Evolutionary conservation across 108 stramenopile species (phyloP), one percentile per base, ranked within the genome.

Genomic region (Chaetoceros tenuissimus): DNA sequence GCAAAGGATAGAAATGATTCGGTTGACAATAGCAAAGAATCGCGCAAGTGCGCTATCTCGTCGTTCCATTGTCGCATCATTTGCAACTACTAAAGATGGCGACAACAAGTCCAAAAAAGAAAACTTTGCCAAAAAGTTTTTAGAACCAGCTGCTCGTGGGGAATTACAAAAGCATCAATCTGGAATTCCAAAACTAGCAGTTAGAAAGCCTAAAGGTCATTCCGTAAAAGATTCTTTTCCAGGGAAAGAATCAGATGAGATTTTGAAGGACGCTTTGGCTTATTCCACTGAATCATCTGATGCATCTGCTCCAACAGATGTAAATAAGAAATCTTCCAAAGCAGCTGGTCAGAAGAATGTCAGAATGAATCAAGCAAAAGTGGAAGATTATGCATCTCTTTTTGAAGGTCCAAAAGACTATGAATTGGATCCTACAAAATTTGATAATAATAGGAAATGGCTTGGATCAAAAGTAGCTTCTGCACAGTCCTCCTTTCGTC

Each of bases 171-270:
- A 65, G 18, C 78, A 81, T 31, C 45, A 72, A 24, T 71, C 77
- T 19, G 72, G 79, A 20, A 79, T 89, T 67, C 87, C 87, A 20
- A 71, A 71, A 46, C 51, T 81, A n/a, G 49, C 72, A 3, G 81
- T 71, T n/a, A 69, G 79, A 10, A 81, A 78, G 48, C 44, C 62
- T 1, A 70, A 80, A 53, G 80, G 80, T 10, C 78, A 79, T 54
- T 62, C 52, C 1, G 62, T 84, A 68, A 77, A 74, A 3, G 79
- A 78, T 29, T 28, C 51, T 2, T 48, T 72, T 34, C 28, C 23
- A 20, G 59, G 49, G 5, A 45, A 53, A 3, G 46, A 63, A 3
- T 49, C 62, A 18, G 19, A 24, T 17, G 74, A 73, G 31, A 23
- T 62, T 48, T 43, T 69, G 18, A 44, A 72, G 31, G 45, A 51